These are phyloP conservation scores for Pelagophyceae sp. DNA, from an alignment of 352 stramenopile species.

Conservation along the genomic window DNA sequence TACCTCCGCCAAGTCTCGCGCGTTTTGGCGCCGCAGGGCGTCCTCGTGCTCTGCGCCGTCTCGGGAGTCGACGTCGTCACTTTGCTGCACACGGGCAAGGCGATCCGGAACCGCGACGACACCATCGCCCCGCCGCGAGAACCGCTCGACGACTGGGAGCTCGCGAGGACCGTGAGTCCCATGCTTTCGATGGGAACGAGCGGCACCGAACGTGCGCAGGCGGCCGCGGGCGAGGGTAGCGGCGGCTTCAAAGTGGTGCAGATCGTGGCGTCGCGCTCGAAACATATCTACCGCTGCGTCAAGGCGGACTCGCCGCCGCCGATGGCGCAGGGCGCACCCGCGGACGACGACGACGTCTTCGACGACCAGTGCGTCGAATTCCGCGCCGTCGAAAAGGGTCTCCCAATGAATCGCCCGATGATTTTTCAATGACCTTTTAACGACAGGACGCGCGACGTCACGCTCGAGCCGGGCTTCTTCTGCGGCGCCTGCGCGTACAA, in stretches of 20 bases:
- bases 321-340: background rate
- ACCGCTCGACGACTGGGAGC: background rate
- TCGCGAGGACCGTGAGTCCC: background rate
- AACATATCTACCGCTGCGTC: conserved; percentile 12
- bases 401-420: no score
- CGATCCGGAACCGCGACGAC: background rate
- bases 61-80: background rate
- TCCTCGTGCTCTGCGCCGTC: background rate
- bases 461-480: background rate
- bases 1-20: background rate
- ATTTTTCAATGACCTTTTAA: no score
- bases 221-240: no score
- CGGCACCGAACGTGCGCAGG: no score
- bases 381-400: no score
- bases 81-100: background rate
- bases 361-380: background rate
- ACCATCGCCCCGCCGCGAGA: background rate
- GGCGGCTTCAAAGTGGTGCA: background rate
- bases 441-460: background rate
- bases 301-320: background rate
- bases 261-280: background rate
- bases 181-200: no score
- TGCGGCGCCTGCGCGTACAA: background rate
- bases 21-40: background rate
- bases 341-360: background rate